Conservation (phyloP, 1,284 basidiomycete species). For the Filobasidium uniguttulatum region DNA sequence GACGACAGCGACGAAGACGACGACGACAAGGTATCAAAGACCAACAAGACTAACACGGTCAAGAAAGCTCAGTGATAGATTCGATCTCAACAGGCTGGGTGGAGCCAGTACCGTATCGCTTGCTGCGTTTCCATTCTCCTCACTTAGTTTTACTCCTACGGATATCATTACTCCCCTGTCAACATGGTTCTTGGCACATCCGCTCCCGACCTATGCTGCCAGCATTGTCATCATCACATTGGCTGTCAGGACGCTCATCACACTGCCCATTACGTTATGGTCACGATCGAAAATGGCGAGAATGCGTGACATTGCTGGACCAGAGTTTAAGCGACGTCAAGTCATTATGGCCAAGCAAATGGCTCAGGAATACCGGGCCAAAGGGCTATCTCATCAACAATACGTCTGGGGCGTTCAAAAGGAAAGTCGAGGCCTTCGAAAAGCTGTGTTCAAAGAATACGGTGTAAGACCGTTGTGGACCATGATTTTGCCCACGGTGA, state of each 20-base stretch:
- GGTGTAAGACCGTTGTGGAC: conserved; percentile 17
- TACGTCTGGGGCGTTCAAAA: conserved; percentile 20
- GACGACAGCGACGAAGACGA: too few relatives aligned
- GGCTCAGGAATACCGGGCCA: conserved; percentile 25
- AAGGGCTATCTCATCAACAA: conserved; percentile 35
- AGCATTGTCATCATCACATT: conserved; percentile 40
- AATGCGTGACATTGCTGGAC: conserved; percentile 34
- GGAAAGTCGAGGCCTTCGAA: background rate
- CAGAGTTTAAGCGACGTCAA: conserved; percentile 36
- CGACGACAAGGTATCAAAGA: too few relatives aligned
- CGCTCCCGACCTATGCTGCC: conserved; percentile 29
- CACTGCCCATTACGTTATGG: conserved; percentile 42
- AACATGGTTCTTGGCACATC: conserved; percentile 20
- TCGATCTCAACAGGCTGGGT: too few relatives aligned
- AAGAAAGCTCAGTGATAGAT: too few relatives aligned
- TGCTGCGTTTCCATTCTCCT: background rate
- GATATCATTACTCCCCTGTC: conserved; percentile 19
- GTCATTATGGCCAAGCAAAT: conserved; percentile 29
- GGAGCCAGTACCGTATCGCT: too few relatives aligned
- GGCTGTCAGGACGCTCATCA: conserved; percentile 35
- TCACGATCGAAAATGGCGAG: conserved; percentile 32
- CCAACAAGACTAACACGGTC: too few relatives aligned
- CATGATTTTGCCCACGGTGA: conserved; percentile 27
- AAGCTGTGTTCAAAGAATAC: conserved; percentile 48
- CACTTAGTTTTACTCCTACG: background rate